Percentiles rank a stretch among this genome's conserved stretches.
Evolutionary conservation across 768 basidiomycete genomes (phyloP).

Genomic region (Candolleomyces aberdarensis): DNA sequence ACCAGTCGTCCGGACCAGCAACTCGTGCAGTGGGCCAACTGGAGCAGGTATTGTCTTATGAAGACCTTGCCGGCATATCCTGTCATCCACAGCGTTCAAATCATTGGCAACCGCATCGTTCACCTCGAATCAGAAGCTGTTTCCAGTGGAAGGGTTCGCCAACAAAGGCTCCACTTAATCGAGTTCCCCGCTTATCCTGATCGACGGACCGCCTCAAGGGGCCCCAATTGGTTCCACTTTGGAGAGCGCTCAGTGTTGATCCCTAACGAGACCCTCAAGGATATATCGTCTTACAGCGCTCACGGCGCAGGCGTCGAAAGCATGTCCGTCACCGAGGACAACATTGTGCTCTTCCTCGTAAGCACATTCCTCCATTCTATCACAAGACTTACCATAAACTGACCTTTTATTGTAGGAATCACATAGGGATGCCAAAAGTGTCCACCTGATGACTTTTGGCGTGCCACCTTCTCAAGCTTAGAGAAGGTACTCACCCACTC

Average conservation of each 20-base stretch:
- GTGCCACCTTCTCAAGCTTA: slow-evolving; percentile 10
- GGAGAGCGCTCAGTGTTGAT: slow-evolving; percentile 39
- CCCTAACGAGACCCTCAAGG: slow-evolving; percentile 40
- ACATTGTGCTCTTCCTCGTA: slow-evolving; percentile 55
- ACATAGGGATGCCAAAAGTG: slow-evolving; percentile 33
- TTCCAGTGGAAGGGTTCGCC: slow-evolving; percentile 19
- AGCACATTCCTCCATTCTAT: slow-evolving; percentile 15
- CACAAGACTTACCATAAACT: background rate
- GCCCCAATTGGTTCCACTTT: slow-evolving; percentile 35
- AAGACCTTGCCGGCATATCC: slow-evolving; percentile 33
- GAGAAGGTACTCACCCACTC: background rate
- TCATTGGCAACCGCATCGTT: slow-evolving; percentile 45
- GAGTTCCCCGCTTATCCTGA: slow-evolving; percentile 45
- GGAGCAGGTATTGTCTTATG: slow-evolving; percentile 50
- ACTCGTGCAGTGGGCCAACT: slow-evolving; percentile 51
- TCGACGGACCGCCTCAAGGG: slow-evolving; percentile 13
- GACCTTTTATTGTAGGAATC: slow-evolving; percentile 29
- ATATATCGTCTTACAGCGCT: slow-evolving; percentile 42
- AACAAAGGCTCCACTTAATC: slow-evolving; percentile 35
- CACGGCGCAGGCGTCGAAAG: slow-evolving; percentile 45
- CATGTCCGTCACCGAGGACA: slow-evolving; percentile 57
- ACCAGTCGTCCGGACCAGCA: slow-evolving; percentile 41
- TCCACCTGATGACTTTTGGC: slow-evolving; percentile 49
- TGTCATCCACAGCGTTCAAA: slow-evolving; percentile 33
- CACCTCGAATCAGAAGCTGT: slow-evolving; percentile 40